Base-by-base conservation (phyloP, 2,329 filamentous ascomycete species). In the Colletotrichum sp. region DNA sequence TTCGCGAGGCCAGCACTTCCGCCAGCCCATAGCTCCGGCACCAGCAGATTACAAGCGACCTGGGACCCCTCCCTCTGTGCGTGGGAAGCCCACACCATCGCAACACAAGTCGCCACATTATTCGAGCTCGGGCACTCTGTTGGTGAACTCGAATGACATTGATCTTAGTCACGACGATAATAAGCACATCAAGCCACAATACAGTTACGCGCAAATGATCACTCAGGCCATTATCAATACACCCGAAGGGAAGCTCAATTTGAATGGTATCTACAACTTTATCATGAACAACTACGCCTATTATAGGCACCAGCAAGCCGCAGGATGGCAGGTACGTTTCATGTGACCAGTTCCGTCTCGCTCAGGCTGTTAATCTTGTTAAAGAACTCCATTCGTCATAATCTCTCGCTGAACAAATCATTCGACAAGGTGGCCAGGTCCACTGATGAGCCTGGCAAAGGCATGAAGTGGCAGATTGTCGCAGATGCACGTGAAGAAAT, bases 401-500 rank as follows among this genome's bases (percentile, higher is more conserved):
- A 99, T 80, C 86, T 99, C 16, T 99, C 97, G 1, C 86, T 99
- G 57, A 99, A 98, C 84, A 98, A 98, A 83, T 93, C 94, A 0
- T 99, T 99, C 81, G 93, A 96, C 80, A 99, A 99, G 84, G 94
- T 98, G 10, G 95, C 97, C 5, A 93, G 97, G 63, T 93, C 95
- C 18, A 98, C 96, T 0, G 95, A 99, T 80, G 97, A 99, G 83
- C 97, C 97, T 26, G 97, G 97, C 15, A 99, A 99, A 84, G 97
- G 97, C 32, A 99, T 98, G 96, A 99, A 99, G 83, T 99, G 97
- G 97, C 95, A 96, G 84, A 96, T 99, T 81, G 93, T 95, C 6
- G 90, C 95, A 2, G 95, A 98, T 78, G 91, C 93, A 78, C 93
- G 94, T 65, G 95, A 98, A 22, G 96, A 98, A 69, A 98, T 98